Evolutionary conservation across 805 yeast species (phyloP).

Genomic region (Starmerella bacillaris): DNA sequence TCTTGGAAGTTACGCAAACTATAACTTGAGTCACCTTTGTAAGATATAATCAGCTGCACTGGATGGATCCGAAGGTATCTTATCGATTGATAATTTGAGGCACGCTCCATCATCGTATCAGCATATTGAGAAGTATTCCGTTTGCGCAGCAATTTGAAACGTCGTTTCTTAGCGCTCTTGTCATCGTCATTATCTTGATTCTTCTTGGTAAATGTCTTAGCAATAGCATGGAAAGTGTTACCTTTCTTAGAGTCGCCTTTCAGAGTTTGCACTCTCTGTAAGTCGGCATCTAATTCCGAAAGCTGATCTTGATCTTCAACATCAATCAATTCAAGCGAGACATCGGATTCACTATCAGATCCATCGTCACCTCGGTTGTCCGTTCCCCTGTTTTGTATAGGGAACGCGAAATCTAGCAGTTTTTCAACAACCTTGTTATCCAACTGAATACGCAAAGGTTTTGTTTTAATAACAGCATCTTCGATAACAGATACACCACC

Average conservation of each 20-base stretch:
- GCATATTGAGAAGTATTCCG: constrained; percentile 23
- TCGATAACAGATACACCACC: constrained; percentile 81
- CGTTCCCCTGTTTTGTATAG: constrained; percentile 24
- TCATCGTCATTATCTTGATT: neutral
- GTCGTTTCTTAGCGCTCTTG: neutral
- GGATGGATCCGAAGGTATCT: constrained; percentile 35
- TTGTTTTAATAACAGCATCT: constrained; percentile 38
- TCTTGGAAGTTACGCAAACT: constrained; percentile 62
- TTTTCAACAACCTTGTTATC: constrained; percentile 54
- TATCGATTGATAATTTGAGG: constrained; percentile 55
- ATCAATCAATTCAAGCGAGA: neutral
- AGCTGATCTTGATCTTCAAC: constrained; percentile 3
- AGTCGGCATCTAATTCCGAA: constrained; percentile 3
- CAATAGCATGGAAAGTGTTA: neutral
- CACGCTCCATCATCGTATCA: constrained; percentile 54
- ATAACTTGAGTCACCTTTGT: constrained; percentile 38
- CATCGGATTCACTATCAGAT: constrained; percentile 5
- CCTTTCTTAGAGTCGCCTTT: neutral
- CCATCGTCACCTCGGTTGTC: constrained; percentile 3
- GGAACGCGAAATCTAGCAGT: constrained; percentile 54
- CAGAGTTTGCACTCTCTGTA: neutral
- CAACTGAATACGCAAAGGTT: constrained; percentile 53
- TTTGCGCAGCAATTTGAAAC: neutral
- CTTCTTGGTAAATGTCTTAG: neutral
- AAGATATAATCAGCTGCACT: constrained; percentile 48